Conservation (phyloP, 169 alveolate species). For the Plasmodium inui region DNA sequence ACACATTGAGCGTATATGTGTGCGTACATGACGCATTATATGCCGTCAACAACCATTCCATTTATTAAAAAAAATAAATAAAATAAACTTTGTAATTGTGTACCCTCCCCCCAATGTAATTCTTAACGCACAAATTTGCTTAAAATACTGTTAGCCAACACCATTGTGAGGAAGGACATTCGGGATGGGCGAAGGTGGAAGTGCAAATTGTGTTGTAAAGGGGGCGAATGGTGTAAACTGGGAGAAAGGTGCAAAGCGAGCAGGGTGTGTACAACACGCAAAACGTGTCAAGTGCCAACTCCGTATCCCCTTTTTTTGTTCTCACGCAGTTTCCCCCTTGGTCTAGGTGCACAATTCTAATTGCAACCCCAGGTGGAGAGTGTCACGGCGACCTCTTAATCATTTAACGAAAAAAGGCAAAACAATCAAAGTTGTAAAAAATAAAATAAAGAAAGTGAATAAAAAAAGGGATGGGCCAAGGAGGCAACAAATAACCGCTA, state of each 20-base stretch:
- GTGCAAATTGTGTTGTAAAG: slow-evolving; percentile 4
- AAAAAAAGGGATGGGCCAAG: background rate
- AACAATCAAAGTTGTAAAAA: background rate
- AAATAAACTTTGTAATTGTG: background rate
- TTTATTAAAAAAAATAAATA: background rate
- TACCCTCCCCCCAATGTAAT: background rate
- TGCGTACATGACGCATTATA: background rate
- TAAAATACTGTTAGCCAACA: background rate
- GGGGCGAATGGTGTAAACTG: background rate
- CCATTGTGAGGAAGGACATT: background rate
- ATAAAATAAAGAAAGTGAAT: background rate
- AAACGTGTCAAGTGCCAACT: background rate
- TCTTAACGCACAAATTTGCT: background rate
- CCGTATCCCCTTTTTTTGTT: slow-evolving; percentile 9
- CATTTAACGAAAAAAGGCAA: background rate
- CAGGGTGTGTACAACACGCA: background rate
- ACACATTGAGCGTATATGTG: slow-evolving; percentile 12
- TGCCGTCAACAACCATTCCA: background rate
- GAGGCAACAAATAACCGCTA: background rate
- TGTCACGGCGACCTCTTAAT: background rate
- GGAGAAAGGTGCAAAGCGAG: background rate
- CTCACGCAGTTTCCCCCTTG: background rate
- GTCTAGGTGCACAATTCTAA: slow-evolving; percentile 56
- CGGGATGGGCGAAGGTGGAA: background rate
- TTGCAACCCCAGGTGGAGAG: slow-evolving; percentile 25